These are phyloP conservation scores for Penicillium silybi DNA, from an alignment of 495 filamentous ascomycete genomes.

Conservation along the genomic window DNA sequence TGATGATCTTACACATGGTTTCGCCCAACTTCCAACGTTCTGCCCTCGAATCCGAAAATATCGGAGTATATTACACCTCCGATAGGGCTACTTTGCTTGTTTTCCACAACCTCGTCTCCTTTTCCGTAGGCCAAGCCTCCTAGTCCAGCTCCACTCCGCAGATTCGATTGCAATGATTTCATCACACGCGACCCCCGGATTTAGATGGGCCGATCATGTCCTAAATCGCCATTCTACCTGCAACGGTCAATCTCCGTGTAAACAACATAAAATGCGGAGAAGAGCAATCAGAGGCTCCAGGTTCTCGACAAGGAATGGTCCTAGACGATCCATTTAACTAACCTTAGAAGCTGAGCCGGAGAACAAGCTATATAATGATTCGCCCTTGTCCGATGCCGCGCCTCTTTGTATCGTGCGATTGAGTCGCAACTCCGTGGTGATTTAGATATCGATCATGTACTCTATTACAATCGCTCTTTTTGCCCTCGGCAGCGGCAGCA, in stretches of 20 bases:
- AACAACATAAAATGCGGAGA: background rate
- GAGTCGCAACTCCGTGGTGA: too few relatives aligned
- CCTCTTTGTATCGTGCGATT: too few relatives aligned
- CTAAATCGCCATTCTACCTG: background rate
- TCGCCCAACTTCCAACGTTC: background rate
- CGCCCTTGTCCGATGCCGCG: too few relatives aligned
- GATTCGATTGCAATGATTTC: background rate
- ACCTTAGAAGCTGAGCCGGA: too few relatives aligned
- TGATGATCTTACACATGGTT: background rate
- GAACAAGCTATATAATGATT: too few relatives aligned
- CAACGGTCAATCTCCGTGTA: background rate
- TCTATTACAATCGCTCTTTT: background rate
- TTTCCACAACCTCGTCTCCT: background rate
- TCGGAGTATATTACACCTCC: background rate
- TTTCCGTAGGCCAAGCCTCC: background rate
- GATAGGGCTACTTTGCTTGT: background rate
- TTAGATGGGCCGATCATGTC: background rate
- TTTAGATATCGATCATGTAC: background rate
- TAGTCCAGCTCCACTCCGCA: background rate
- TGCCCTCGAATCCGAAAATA: background rate
- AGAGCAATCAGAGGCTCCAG: background rate
- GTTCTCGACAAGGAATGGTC: background rate
- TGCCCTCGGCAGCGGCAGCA: constrained; percentile 3
- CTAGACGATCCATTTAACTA: too few relatives aligned
- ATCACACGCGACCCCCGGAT: background rate